Conservation (phyloP, 257 asterid genomes). For the Haberlea rhodopensis region DNA sequence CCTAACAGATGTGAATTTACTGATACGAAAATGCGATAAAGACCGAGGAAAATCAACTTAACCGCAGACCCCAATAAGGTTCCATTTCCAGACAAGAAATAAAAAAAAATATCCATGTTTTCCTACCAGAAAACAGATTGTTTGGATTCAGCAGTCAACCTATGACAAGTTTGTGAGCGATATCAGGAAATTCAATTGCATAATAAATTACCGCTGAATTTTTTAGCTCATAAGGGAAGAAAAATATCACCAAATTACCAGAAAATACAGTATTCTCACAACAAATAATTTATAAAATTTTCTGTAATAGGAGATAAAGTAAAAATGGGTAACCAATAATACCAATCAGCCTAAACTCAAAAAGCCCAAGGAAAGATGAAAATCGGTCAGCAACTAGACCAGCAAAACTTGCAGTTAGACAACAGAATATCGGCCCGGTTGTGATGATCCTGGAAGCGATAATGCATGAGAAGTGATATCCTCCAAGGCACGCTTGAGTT, state of each 20-base stretch:
- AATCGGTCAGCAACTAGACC: no score
- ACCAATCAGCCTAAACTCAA: constrained; percentile 21
- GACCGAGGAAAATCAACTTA: not conserved
- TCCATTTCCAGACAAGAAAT: not conserved
- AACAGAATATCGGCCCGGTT: constrained; percentile 83
- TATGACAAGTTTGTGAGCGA: no score
- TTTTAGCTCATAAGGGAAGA: constrained; percentile 1
- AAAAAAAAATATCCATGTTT: no score
- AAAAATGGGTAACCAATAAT: constrained; percentile 17
- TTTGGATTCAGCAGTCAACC: constrained; percentile 19
- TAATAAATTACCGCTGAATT: not conserved
- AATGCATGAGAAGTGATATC: constrained; percentile 79
- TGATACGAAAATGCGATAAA: no score
- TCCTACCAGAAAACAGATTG: not conserved
- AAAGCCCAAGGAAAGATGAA: not conserved
- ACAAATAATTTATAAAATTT: constrained; percentile 10
- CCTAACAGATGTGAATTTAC: no score
- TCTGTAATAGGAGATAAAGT: constrained; percentile 14
- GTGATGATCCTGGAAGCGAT: constrained; percentile 91
- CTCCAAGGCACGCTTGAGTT: constrained; percentile 85
- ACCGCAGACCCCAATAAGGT: not conserved
- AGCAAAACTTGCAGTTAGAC: constrained; percentile 33
- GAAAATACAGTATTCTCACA: not conserved
- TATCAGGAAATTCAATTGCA: not conserved
- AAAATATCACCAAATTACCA: not conserved